A percentile compares a stretch with the other conserved stretches of the same genome.
Evolutionary conservation across 371 early-diverging fungal genomes (phyloP).

Genomic region (Zopfochytrium polystomum): DNA sequence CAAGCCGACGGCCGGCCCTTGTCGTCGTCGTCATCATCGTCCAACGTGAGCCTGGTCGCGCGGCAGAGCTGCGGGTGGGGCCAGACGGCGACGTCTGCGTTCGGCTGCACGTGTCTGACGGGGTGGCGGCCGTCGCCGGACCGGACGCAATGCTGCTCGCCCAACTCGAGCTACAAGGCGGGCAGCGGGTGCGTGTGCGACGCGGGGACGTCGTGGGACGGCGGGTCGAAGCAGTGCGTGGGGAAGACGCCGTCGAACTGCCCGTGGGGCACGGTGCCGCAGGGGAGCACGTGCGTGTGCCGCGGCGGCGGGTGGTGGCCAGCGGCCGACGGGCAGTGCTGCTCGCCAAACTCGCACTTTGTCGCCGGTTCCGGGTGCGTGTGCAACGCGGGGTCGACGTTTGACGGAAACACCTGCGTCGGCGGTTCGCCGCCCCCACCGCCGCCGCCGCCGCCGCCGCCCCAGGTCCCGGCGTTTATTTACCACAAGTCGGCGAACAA

Average conservation of each 20-base stretch:
- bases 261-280: conserved; percentile 3
- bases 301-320: conserved; percentile 1
- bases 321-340: conserved; percentile 3
- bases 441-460: too few species aligned
- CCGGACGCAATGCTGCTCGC: conserved; percentile 19
- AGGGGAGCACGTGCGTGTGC: not conserved
- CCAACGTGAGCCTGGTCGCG: too few species aligned
- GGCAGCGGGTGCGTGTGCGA: conserved; percentile 15
- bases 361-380: not conserved
- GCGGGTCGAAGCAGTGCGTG: not conserved
- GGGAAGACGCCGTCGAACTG: conserved; percentile 2
- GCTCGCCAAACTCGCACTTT: conserved; percentile 6
- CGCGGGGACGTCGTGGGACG: conserved; percentile 6
- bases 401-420: not conserved
- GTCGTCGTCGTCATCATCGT: too few species aligned
- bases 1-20: too few species aligned
- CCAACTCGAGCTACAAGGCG: conserved; percentile 6
- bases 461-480: not conserved
- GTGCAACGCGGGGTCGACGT: not conserved
- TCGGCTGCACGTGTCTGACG: conserved; percentile 2
- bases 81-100: too few species aligned
- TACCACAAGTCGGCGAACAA: conserved; percentile 5
- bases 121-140: conserved; percentile 3
- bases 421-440: not conserved
- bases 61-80: too few species aligned